phyloP scores from a whole-genome alignment of 257 asterid species.

The Solanum sejunctum region DNA sequence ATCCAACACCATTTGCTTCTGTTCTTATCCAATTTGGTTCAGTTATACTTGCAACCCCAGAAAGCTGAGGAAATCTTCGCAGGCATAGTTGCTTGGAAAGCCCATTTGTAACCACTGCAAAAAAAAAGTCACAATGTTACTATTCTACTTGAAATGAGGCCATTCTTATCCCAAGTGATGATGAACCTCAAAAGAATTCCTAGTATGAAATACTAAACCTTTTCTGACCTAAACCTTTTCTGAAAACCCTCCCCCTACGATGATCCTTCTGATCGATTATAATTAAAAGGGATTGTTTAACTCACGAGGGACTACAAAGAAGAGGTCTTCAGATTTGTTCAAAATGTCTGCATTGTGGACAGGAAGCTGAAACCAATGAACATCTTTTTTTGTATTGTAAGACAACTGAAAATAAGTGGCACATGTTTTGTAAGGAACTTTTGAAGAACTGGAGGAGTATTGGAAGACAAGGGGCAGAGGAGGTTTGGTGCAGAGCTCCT shows the following conservation, averaged over 20 bases:
- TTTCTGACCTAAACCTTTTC: background rate
- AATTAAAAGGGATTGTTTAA: background rate
- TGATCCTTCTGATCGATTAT: background rate
- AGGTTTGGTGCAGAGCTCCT: background rate
- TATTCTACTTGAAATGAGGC: background rate
- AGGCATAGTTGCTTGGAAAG: constrained; percentile 49
- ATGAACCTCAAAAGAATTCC: background rate
- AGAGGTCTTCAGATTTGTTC: background rate
- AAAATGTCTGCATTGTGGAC: background rate
- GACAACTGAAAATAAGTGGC: background rate
- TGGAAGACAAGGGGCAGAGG: background rate
- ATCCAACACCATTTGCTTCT: constrained; percentile 10
- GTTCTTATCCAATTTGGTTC: constrained; percentile 3
- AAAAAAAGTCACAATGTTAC: background rate
- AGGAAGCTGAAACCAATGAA: background rate
- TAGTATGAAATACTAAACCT: background rate
- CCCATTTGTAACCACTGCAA: constrained; percentile 53
- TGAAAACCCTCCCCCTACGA: background rate
- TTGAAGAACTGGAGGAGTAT: background rate
- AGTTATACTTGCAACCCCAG: constrained; percentile 18
- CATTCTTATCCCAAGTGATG: background rate
- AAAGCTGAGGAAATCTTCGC: constrained; percentile 48
- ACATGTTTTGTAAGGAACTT: background rate
- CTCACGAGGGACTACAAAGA: background rate
- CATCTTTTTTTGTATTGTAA: background rate